Percentiles rank a stretch among this genome's conserved stretches.
Evolutionary conservation across 2,329 filamentous ascomycete species (phyloP).

Genomic region (Fusarium sp.): DNA sequence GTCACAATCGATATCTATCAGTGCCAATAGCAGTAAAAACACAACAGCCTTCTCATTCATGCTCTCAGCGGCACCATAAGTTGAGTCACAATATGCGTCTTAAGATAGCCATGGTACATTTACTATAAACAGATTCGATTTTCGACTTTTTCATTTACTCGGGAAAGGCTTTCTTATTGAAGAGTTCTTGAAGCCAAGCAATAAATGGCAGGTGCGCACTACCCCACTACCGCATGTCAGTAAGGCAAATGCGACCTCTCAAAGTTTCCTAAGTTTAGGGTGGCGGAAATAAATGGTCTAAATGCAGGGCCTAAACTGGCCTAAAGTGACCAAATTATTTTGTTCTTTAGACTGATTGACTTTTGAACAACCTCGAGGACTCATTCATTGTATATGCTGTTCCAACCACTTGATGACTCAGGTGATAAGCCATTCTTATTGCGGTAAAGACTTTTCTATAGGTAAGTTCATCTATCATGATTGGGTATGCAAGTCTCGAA

Average conservation of each 20-base stretch:
- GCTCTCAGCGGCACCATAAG: not conserved
- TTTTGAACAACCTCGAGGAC: too few relatives aligned
- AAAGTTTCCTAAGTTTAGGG: not conserved
- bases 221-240: not conserved
- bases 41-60: not conserved
- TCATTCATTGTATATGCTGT: not conserved
- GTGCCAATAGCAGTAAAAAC: not conserved
- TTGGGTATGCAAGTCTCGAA: too few relatives aligned
- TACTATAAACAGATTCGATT: not conserved
- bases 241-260: not conserved
- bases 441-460: too few relatives aligned
- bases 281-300: not conserved
- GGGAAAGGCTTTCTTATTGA: not conserved
- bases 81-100: not conserved
- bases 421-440: not conserved
- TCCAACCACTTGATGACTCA: not conserved
- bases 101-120: fast-evolving
- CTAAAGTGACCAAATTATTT: not conserved
- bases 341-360: not conserved
- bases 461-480: too few relatives aligned
- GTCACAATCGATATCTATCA: not conserved
- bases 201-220: not conserved
- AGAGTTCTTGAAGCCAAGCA: not conserved
- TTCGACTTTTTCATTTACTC: not conserved
- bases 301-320: not conserved